Evolutionary conservation across 345 rosid genomes (phyloP), one percentile per base, ranked within the genome.

Genomic region (Populus nigra): DNA sequence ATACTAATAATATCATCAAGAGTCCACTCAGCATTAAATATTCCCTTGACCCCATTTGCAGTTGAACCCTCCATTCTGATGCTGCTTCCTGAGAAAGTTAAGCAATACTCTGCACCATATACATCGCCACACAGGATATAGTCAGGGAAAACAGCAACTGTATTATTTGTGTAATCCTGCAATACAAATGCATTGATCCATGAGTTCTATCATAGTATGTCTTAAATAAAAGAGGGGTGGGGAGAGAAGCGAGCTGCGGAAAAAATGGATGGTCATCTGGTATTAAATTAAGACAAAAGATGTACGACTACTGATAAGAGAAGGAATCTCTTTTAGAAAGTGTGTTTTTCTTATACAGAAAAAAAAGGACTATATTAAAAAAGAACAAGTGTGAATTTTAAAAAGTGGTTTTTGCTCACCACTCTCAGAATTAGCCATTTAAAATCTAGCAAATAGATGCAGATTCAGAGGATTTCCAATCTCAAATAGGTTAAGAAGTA

Each of bases 131-230:
- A 86, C 50, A 85, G 5, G 49, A 89, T 66, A 81, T 79, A 81
- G 85, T 90, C 92, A 68, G 96, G 88, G 68, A 41, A 76, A 61
- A 89, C 80, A 73, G 84, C 82, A 78, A 92, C 91, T 63, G 74
- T 33, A 63, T 49, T 68, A 65, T 74, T 84, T 79, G 57, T 72
- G n/a, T 20, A 71, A 71, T 85, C 88, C 96, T 92, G 91, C 83
- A 80, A 85, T 8, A 57, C 63, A 57, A 57, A 57, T 11, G 15
- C 63, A 22, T 57, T 57, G 63, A 57, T 57, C 15, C 13, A 57
- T n/a, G 27, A 57, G 63, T 10, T 57, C 15, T 57, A 57, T 57
- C 27, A 57, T 57, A 22, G 63, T 9, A 57, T 3, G 63, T 57
- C 29, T 9, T 22, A n/a, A n/a, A 23, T 11, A 57, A 57, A 12